Base-by-base conservation (phyloP, 2,329 filamentous ascomycete genomes). In the Stemphylium lycopersici region DNA sequence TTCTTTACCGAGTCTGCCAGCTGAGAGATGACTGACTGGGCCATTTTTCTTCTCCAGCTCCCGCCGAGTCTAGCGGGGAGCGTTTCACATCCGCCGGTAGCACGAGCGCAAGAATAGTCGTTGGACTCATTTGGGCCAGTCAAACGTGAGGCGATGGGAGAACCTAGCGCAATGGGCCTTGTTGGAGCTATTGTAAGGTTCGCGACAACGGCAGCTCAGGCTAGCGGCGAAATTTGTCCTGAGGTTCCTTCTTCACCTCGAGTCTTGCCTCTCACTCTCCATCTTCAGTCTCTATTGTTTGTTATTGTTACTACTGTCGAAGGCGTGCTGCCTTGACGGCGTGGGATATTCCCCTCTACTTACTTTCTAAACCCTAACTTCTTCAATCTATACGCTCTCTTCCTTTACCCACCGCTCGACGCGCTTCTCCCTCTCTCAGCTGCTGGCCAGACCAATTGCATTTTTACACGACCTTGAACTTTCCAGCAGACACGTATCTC, bases 241-340 rank as follows among this genome's bases (percentile, higher is more conserved):
- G 40, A 61, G 55, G 52, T 54, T 58, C 54, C 59, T 48, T 48
- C 56, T 64, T 68, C 60, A 65, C 58, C 51, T 67, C 26, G 52
- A 47, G 13, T 46, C 37, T 53, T 43, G 26, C 40, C 55, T 58
- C 43, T 51, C 56, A 48, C 53, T 57, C 53, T 56, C 63, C 59
- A 61, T 56, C 58, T 65, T 65, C 56, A 55, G 37, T 67, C 64
- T 59, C 59, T 67, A 67, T 73, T 69, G 67, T 73, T 62, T 55
- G 52, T 61, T 66, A 66, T 73, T 69, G 66, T 65, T 73, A 61
- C 65, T 75, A 73, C 76, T 78, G 74, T 70, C 39, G 62, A 61
- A 59, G 64, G 58, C 51, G 57, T 73, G 59, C 59, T 61, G 69
- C 74, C 69, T 72, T 70, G 58, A 61, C 68, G 69, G 69, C 68